A percentile compares a stretch with the other conserved stretches of the same genome.
phyloP scores from a whole-genome alignment of 345 rosid genomes.

The Eucalyptus albens region DNA sequence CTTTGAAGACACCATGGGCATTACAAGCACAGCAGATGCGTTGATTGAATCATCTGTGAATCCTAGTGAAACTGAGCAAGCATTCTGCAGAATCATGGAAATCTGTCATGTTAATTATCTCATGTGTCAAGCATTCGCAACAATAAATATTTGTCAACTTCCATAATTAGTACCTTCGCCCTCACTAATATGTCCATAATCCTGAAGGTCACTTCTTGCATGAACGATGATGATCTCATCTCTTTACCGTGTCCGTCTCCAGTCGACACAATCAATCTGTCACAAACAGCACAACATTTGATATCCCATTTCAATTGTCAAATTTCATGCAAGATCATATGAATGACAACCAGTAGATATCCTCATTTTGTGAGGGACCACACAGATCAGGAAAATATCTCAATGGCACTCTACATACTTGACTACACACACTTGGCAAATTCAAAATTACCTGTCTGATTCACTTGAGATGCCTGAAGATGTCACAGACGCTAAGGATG shows the following conservation, averaged over 20 bases:
- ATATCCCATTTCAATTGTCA: neutral
- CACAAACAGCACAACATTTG: neutral
- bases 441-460: slow-evolving; percentile 45
- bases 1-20: slow-evolving; percentile 98
- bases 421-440: neutral
- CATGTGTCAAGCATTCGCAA: neutral
- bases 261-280: slow-evolving; percentile 43
- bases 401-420: neutral
- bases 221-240: slow-evolving; percentile 36
- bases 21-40: slow-evolving; percentile 91
- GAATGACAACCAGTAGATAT: neutral
- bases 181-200: slow-evolving; percentile 37
- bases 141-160: neutral
- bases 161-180: slow-evolving; percentile 56
- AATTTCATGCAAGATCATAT: neutral
- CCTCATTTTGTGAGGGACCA: neutral
- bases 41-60: slow-evolving; percentile 84
- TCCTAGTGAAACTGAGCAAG: slow-evolving; percentile 57
- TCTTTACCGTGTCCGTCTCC: slow-evolving; percentile 55
- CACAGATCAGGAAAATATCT: neutral
- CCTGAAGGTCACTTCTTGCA: slow-evolving; percentile 46
- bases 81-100: slow-evolving; percentile 38
- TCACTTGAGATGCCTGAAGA: slow-evolving; percentile 49
- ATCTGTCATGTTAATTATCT: neutral
- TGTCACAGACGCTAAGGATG: slow-evolving; percentile 32